These are phyloP conservation scores for Pythium utonaiense DNA, from an alignment of 352 stramenopile genomes.

Conservation along the genomic window DNA sequence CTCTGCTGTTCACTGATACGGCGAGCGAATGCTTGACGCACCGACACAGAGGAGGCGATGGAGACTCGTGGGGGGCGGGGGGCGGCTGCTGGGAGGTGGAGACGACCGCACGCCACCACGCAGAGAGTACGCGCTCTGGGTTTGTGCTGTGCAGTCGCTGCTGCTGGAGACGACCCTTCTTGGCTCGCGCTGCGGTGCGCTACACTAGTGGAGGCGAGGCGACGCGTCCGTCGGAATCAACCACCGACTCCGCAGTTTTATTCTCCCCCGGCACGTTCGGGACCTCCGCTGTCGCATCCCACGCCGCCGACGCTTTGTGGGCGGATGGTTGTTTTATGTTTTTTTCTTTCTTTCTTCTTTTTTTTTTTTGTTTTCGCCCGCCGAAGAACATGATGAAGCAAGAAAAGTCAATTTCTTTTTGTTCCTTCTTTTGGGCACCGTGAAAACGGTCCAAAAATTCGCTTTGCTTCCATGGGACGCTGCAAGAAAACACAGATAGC, in stretches of 20 bases:
- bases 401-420: constrained; percentile 3
- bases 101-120: no score
- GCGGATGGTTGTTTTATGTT: constrained; percentile 1
- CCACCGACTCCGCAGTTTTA: constrained; percentile 1
- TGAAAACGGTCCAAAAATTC: constrained; percentile 19
- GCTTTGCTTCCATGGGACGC: background rate
- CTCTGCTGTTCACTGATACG: no score
- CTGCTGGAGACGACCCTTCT: no score
- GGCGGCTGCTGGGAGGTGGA: no score
- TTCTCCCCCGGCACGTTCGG: background rate
- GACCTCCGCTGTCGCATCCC: background rate
- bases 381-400: no score
- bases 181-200: background rate
- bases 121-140: background rate
- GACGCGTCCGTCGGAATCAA: background rate
- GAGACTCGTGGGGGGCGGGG: no score
- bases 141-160: constrained; percentile 1
- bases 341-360: background rate
- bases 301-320: background rate
- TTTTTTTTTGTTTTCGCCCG: background rate
- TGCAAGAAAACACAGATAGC: constrained; percentile 22
- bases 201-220: background rate
- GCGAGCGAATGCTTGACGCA: no score
- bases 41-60: background rate
- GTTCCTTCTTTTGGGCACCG: constrained; percentile 23